Evolutionary conservation across 2,329 filamentous ascomycete species (phyloP).

Genomic region (Raffaelea albimanens): DNA sequence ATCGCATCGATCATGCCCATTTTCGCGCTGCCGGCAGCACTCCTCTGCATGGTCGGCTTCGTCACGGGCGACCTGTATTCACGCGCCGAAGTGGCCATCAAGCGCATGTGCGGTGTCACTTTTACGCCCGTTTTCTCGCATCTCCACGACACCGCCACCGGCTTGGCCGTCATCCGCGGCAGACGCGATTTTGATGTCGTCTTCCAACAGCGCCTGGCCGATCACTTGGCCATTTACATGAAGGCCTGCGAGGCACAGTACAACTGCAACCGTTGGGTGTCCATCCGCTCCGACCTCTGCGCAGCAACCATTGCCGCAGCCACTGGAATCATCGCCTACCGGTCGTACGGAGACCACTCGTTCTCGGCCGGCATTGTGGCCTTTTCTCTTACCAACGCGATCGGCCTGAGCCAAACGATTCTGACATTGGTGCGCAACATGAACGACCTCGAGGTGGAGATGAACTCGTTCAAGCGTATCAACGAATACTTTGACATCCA

Average conservation of each 20-base stretch:
- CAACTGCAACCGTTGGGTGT: constrained; percentile 83
- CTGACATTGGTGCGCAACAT: constrained; percentile 40
- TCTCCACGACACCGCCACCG: constrained; percentile 18
- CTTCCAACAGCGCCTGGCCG: constrained; percentile 20
- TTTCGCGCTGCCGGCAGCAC: constrained; percentile 30
- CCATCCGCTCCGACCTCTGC: constrained; percentile 75
- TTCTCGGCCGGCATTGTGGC: constrained; percentile 41
- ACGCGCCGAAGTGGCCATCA: constrained; percentile 31
- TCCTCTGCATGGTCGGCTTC: constrained; percentile 27
- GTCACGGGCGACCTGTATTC: constrained; percentile 34
- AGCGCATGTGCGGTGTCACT: constrained; percentile 28
- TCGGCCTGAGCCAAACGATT: constrained; percentile 41
- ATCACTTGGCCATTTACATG: constrained; percentile 19
- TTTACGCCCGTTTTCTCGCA: constrained; percentile 42
- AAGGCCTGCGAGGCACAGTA: constrained; percentile 21
- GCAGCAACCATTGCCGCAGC: constrained; percentile 84
- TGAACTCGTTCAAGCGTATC: constrained; percentile 34
- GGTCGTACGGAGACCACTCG: constrained; percentile 50
- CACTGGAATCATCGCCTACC: constrained; percentile 55
- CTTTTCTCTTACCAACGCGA: constrained; percentile 47
- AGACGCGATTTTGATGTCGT: constrained; percentile 21
- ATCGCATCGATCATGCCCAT: constrained; percentile 33
- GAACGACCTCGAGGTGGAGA: constrained; percentile 48
- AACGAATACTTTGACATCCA: constrained; percentile 17
- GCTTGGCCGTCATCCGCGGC: constrained; percentile 39